A percentile compares a stretch with the other conserved stretches of the same genome.
These are phyloP conservation scores for Puccinia coronata DNA, from an alignment of 1,284 basidiomycete species.

Conservation along the genomic window DNA sequence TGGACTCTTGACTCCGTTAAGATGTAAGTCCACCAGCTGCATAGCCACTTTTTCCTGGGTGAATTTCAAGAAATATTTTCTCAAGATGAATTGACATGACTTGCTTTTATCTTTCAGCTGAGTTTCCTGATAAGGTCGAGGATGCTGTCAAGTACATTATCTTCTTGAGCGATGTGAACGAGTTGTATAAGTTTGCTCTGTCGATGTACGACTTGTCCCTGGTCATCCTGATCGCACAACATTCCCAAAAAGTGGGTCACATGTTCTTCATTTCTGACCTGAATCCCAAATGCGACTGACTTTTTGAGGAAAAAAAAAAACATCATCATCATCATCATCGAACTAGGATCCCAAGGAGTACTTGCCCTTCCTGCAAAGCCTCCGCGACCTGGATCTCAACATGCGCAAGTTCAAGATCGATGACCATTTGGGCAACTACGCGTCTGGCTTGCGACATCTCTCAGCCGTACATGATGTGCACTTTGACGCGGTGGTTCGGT, in stretches of 20 bases:
- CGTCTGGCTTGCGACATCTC: constrained; percentile 75
- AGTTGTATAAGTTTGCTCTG: constrained; percentile 87
- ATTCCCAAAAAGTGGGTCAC: constrained; percentile 79
- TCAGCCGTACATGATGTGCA: constrained; percentile 69
- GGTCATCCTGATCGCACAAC: constrained; percentile 92
- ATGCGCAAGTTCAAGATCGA: constrained; percentile 92
- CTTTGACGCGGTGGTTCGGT: constrained; percentile 77
- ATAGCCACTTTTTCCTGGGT: neutral
- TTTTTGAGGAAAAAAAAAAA: no score
- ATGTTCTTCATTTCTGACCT: neutral
- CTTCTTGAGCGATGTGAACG: constrained; percentile 91
- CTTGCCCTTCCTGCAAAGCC: constrained; percentile 88
- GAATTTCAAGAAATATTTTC: neutral
- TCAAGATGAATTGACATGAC: constrained; percentile 3
- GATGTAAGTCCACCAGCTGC: constrained; percentile 63
- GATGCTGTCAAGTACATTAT: constrained; percentile 98
- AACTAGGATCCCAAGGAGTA: constrained; percentile 92
- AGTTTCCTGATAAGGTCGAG: constrained; percentile 75
- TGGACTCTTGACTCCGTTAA: constrained; percentile 72
- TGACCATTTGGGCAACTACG: constrained; percentile 78
- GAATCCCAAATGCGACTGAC: constrained; percentile 9
- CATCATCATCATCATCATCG: no score
- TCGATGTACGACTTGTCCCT: constrained; percentile 99
- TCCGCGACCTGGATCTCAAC: constrained; percentile 74
- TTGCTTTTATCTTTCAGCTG: constrained; percentile 62